These are phyloP conservation scores for Aureobasidium leucospermi DNA, from an alignment of 2,329 filamentous ascomycete species.

Conservation along the genomic window DNA sequence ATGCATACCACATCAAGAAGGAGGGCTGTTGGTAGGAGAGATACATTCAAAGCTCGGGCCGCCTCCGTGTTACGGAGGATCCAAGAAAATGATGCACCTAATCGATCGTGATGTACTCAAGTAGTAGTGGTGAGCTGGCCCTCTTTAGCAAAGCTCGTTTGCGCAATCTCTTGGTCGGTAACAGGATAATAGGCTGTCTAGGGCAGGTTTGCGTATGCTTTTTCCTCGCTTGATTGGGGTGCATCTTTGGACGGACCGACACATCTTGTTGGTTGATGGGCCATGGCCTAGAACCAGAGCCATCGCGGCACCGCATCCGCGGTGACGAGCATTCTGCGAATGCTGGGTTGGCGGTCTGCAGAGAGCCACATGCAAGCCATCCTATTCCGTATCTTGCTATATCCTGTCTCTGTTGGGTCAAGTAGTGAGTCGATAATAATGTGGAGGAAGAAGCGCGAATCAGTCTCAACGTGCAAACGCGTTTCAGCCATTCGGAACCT, in stretches of 20 bases:
- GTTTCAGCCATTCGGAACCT: neutral
- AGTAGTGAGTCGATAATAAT: neutral
- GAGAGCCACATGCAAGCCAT: neutral
- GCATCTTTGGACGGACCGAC: neutral
- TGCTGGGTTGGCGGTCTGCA: neutral
- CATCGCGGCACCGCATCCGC: neutral
- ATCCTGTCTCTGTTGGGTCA: neutral
- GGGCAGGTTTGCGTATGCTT: neutral
- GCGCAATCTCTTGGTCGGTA: neutral
- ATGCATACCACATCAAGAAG: neutral
- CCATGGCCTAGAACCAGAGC: neutral
- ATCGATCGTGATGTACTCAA: neutral
- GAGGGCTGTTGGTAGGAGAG: neutral
- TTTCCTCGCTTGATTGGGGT: neutral
- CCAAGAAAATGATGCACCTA: neutral
- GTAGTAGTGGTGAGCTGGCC: neutral
- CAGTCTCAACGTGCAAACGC: neutral
- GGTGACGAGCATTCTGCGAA: neutral
- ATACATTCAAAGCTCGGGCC: neutral
- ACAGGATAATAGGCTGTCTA: neutral
- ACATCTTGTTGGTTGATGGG: neutral
- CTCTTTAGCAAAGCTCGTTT: neutral
- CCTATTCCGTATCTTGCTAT: neutral
- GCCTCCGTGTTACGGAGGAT: neutral
- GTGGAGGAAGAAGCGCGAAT: neutral